Percentiles rank a stretch among this genome's conserved stretches.
These are phyloP conservation scores for Chlamydomonas urium DNA, from an alignment of 139 green algal genomes.

Conservation along the genomic window DNA sequence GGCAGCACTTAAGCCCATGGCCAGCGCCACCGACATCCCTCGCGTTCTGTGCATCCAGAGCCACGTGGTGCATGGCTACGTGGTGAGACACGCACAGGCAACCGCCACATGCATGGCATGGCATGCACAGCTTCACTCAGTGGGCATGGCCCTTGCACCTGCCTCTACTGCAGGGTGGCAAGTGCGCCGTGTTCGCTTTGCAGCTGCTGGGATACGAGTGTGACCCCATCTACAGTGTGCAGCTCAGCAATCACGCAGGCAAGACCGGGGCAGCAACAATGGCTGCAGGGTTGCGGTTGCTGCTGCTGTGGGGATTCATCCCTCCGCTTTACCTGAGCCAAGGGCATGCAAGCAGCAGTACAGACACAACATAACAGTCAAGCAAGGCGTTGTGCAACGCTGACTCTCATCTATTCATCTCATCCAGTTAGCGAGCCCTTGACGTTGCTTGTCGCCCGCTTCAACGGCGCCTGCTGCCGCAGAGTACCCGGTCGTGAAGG, in stretches of 20 bases:
- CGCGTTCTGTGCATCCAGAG: slow-evolving; percentile 79
- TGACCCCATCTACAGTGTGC: slow-evolving; percentile 76
- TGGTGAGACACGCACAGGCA: too few species aligned
- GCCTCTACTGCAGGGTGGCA: slow-evolving; percentile 58
- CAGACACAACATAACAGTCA: slow-evolving; percentile 31
- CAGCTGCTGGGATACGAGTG: slow-evolving; percentile 91
- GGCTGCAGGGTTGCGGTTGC: background rate
- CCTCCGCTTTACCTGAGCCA: slow-evolving; percentile 24
- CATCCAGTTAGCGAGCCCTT: too few species aligned
- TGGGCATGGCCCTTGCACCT: slow-evolving; percentile 5
- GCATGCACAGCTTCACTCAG: too few species aligned
- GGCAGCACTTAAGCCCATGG: slow-evolving; percentile 7
- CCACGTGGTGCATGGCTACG: slow-evolving; percentile 86
- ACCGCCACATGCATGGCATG: slow-evolving; percentile 40
- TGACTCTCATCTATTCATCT: too few species aligned
- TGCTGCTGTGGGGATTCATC: too few species aligned
- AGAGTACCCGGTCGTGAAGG: slow-evolving; percentile 66
- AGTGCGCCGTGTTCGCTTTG: slow-evolving; percentile 83
- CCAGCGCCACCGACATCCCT: background rate
- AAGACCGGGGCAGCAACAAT: background rate
- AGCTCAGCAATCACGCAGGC: slow-evolving; percentile 85
- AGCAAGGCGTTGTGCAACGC: background rate
- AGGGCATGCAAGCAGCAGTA: background rate
- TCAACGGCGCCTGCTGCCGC: too few species aligned
- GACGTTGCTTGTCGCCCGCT: too few species aligned